Evolutionary conservation across 2,329 filamentous ascomycete genomes (phyloP), one percentile per base, ranked within the genome.

Genomic region (Ascochyta fabae): DNA sequence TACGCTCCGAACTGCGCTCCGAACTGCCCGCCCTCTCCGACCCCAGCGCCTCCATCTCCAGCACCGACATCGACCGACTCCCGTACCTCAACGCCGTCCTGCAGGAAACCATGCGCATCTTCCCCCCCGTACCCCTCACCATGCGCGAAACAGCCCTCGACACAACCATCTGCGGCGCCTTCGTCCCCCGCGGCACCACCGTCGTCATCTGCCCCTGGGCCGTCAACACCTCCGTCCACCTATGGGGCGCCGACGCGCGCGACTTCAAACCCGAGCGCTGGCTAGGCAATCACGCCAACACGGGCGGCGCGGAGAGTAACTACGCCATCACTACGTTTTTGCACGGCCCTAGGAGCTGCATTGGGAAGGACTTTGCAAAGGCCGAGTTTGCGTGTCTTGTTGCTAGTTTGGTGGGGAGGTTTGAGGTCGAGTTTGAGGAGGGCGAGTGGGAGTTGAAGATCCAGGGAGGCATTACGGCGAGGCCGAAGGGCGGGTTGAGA

Each of bases 301-400:
- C 84, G 38, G 91, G 91, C 6, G 90, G 90, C 8, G 88, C 91
- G 1, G 80, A 82, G 15, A 91, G 83, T 62, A 95, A 94, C 74
- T 96, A 89, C 71, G 84, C 88, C 0, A 88, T 89, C 66, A 72
- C 94, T 76, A 94, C 91, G 0, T 96, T 96, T 76, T 74, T 96
- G 55, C 91, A 96, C 71, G 93, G 93, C 0, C 92, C 92, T 2
- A 80, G 92, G 48, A 90, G 88, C 69, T 96, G 93, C 71, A 96
- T 96, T 64, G 93, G 92, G 0, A 84, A 88, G 74, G 81, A 81
- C 2, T 96, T 96, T 76, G 90, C 93, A 0, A 88, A 86, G 71
- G 86, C 88, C 0, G 94, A 97, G 79, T 90, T 96, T 75, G 91
- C 91, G 8, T 94, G 89, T 70, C 77, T 97, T 59, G 71, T 97